Conservation (phyloP, 1,284 basidiomycete species). For the Ceraceosorus guamensis region DNA sequence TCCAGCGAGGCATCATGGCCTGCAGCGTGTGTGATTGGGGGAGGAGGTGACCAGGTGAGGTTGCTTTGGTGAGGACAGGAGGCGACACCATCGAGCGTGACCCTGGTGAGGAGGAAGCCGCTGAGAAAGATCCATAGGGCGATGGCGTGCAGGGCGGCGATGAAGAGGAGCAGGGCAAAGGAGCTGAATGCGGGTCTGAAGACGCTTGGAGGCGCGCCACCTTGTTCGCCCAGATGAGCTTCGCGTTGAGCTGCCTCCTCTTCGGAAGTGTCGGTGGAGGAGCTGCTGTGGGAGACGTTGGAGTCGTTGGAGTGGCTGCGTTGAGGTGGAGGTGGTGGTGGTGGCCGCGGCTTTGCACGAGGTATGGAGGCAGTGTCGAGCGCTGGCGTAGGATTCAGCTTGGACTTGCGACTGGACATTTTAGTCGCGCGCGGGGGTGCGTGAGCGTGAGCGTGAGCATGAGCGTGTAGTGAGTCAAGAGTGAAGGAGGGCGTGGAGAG, state of each 20-base stretch:
- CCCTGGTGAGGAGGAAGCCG: conserved; percentile 41
- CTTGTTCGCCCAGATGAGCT: conserved; percentile 1
- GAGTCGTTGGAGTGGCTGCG: too few relatives aligned
- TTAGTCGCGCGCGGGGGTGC: too few relatives aligned
- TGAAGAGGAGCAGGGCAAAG: conserved; percentile 23
- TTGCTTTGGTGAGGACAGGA: not conserved
- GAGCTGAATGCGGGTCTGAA: conserved; percentile 17
- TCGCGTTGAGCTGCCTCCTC: not conserved
- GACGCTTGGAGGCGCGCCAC: conserved; percentile 3
- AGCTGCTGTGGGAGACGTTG: too few relatives aligned
- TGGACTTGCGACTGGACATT: too few relatives aligned
- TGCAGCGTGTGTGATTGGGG: not conserved
- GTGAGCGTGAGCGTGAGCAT: too few relatives aligned
- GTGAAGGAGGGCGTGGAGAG: too few relatives aligned
- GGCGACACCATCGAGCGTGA: conserved; percentile 21
- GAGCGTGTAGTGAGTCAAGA: too few relatives aligned
- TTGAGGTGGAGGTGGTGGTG: too few relatives aligned
- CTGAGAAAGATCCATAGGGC: conserved; percentile 36
- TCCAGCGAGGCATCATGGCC: not conserved
- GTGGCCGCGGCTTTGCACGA: too few relatives aligned
- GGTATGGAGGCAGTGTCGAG: too few relatives aligned
- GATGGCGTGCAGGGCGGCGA: conserved; percentile 9
- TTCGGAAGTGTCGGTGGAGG: too few relatives aligned
- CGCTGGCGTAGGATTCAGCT: too few relatives aligned
- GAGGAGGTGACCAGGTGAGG: not conserved